Percentiles rank a stretch among this genome's conserved stretches.
These are phyloP conservation scores for Paramecium sonneborni DNA, from an alignment of 73 alveolate genomes.

Conservation along the genomic window DNA sequence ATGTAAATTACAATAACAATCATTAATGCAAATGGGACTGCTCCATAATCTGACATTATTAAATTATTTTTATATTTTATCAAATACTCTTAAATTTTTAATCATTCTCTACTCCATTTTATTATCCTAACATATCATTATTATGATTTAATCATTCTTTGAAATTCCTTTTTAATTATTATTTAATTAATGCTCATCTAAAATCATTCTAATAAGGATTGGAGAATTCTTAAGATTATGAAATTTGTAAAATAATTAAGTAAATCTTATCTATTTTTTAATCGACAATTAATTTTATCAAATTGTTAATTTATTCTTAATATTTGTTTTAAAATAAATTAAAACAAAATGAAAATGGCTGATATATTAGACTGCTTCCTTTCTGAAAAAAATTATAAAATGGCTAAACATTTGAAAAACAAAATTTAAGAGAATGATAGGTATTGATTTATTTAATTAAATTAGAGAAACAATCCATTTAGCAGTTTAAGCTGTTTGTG, in stretches of 20 bases:
- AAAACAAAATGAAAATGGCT: background rate
- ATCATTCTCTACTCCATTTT: background rate
- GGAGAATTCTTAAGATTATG: too few relatives aligned
- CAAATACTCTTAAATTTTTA: background rate
- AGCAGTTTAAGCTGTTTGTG: background rate
- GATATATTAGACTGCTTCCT: background rate
- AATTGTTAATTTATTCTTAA: background rate
- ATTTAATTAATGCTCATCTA: too few relatives aligned
- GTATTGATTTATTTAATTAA: background rate
- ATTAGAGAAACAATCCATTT: background rate
- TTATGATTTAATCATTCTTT: too few relatives aligned
- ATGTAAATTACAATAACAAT: slow-evolving; percentile 21
- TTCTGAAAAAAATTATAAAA: background rate
- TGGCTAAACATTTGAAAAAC: background rate
- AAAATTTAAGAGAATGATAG: background rate
- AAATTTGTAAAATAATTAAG: too few relatives aligned
- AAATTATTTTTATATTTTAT: background rate
- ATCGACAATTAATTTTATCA: background rate
- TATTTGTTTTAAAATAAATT: background rate
- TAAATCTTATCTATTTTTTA: background rate
- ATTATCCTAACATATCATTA: too few relatives aligned
- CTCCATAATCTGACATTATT: slow-evolving; percentile 20
- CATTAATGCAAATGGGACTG: slow-evolving; percentile 43
- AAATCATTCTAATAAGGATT: too few relatives aligned
- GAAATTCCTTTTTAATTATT: too few relatives aligned